Conservation (phyloP, 768 basidiomycete genomes). For the Lentinula guzmanii region DNA sequence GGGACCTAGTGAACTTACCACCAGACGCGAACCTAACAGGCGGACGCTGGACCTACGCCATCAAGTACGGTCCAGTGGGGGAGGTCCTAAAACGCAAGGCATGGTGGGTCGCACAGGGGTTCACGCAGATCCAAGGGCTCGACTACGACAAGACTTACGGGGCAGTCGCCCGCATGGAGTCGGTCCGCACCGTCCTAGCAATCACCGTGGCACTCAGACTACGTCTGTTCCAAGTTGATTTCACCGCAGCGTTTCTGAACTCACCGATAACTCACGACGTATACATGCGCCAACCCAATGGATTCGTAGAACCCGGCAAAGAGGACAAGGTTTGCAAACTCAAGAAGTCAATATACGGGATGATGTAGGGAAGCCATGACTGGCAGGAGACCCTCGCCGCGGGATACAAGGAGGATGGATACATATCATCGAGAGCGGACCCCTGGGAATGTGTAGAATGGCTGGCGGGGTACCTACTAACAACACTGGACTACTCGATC, state of each 20-base stretch:
- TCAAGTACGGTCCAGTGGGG: neutral
- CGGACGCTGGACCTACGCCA: neutral
- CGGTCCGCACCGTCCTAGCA: no score
- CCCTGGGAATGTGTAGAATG: neutral
- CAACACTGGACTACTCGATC: neutral
- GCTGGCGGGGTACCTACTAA: neutral
- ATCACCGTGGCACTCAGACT: no score
- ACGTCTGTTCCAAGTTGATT: neutral
- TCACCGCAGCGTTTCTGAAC: neutral
- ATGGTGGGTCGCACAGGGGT: neutral
- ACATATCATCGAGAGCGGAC: neutral
- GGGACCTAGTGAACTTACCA: neutral
- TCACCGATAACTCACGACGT: neutral
- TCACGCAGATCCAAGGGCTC: neutral
- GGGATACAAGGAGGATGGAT: neutral
- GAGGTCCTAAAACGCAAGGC: neutral
- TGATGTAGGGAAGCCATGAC: neutral
- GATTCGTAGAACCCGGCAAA: neutral
- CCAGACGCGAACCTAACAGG: neutral
- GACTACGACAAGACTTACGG: neutral
- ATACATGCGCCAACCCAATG: neutral
- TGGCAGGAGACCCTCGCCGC: neutral
- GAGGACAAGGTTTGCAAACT: neutral
- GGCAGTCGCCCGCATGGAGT: no score
- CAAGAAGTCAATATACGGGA: neutral